Evolutionary conservation across 1,284 basidiomycete genomes (phyloP), one percentile per base, ranked within the genome.

Genomic region (Cryptococcus sp.): DNA sequence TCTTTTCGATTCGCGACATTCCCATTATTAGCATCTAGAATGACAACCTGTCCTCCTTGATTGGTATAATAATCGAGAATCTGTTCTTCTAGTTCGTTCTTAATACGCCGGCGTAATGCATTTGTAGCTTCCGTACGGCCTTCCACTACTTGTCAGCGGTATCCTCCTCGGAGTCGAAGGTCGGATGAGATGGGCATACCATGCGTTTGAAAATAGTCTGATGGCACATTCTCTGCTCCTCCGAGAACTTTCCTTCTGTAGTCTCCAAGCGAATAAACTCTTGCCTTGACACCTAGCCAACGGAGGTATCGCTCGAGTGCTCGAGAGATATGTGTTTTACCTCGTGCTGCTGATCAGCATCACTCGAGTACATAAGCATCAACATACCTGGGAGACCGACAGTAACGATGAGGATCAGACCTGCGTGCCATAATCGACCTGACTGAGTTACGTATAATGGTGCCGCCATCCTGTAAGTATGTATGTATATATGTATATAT

Each of bases 21-120:
- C 1, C 91, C 91, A 66, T 98, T 98, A 72, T 98, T 98, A n/a
- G 96, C 96, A 70, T 99, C 96, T 77, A 98, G 98, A 56, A 99
- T 93, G 31, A 94, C 91, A 16, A 98, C 93, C 72, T 99, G 94
- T 0, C 93, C 93, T 3, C 79, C 76, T 46, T 80, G 75, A 1
- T 78, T 78, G 58, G 84, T 81, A 77, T 96, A 98, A 75, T 88
- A 96, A 55, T 91, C 85, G 82, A 85, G 86, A 42, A 98, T 91
- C 49, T 85, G 79, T 66, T 87, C 81, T 74, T 98, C 91, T 60
- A 96, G 88, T 16, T 86, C 89, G 2, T 81, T 80, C 48, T 85
- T 83, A 55, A 97, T 85, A 56, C 79, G 81, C 57, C 82, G 78
- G 40, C 93, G 79, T 31, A 98, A 77, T 36, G 79, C 81, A 54